Conservation (phyloP, 768 basidiomycete species). For the Russula sp. region DNA sequence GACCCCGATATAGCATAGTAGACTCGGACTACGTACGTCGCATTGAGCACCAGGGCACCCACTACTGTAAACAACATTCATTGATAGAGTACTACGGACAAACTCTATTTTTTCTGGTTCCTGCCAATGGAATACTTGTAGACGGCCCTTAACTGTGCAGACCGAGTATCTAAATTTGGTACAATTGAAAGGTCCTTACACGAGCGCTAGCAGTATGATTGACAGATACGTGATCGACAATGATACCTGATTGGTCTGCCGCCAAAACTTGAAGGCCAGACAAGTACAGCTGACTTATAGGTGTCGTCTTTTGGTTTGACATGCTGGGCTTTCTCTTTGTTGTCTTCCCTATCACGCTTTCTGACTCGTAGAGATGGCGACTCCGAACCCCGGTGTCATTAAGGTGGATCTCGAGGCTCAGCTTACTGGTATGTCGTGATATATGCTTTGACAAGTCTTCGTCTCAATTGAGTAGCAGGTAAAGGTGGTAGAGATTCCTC, state of each 20-base stretch:
- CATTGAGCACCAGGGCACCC: too few relatives aligned
- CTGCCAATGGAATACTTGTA: not conserved
- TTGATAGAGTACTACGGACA: too few relatives aligned
- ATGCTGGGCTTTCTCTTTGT: not conserved
- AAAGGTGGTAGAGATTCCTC: not conserved
- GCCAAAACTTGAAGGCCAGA: not conserved
- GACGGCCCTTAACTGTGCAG: not conserved
- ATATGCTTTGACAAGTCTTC: not conserved
- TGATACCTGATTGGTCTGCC: not conserved
- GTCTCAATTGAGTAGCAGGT: not conserved
- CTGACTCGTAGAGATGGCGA: not conserved
- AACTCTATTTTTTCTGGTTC: too few relatives aligned
- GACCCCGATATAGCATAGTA: too few relatives aligned
- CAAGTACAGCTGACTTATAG: not conserved
- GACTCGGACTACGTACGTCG: too few relatives aligned
- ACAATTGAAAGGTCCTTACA: not conserved
- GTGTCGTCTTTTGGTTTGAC: not conserved
- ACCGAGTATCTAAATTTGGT: not conserved
- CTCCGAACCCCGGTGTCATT: not conserved
- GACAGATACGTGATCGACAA: slow-evolving; percentile 1
- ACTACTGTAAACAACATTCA: too few relatives aligned
- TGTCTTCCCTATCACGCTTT: not conserved
- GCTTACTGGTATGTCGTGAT: not conserved
- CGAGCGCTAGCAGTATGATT: not conserved
- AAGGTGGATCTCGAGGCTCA: slow-evolving; percentile 5